phyloP scores from a whole-genome alignment of 2,329 filamentous ascomycete genomes.

The Fusarium ramigenum region DNA sequence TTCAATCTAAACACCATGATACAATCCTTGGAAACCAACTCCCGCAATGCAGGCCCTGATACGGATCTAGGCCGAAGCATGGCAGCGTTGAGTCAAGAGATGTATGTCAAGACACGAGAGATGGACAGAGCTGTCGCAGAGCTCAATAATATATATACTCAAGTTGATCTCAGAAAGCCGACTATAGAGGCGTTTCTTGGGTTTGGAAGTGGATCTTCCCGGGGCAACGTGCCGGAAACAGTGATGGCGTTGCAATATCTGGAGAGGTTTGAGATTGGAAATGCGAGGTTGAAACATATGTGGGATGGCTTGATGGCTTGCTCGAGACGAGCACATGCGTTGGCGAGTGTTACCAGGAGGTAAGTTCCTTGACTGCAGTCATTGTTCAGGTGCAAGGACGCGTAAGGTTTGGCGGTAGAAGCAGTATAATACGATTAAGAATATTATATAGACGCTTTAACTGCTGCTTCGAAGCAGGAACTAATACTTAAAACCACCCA shows the following conservation, averaged over 20 bases:
- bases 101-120: neutral
- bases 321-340: neutral
- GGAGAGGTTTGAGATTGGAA: neutral
- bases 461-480: neutral
- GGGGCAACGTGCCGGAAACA: neutral
- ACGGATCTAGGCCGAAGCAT: neutral
- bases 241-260: neutral
- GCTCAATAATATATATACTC: neutral
- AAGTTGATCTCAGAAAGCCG: neutral
- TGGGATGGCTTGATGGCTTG: neutral
- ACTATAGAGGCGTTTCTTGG: neutral
- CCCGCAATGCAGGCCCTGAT: neutral
- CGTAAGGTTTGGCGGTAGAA: neutral
- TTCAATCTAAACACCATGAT: neutral
- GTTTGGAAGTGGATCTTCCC: neutral
- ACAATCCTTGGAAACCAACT: neutral
- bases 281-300: neutral
- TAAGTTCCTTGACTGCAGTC: neutral
- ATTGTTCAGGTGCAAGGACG: neutral
- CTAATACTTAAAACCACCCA: conserved; percentile 12
- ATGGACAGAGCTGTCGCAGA: neutral
- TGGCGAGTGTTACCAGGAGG: rapidly evolving
- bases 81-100: neutral
- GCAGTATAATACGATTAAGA: neutral
- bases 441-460: rapidly evolving